phyloP scores from a whole-genome alignment of 805 yeast species.

The Candida lessepsii region DNA sequence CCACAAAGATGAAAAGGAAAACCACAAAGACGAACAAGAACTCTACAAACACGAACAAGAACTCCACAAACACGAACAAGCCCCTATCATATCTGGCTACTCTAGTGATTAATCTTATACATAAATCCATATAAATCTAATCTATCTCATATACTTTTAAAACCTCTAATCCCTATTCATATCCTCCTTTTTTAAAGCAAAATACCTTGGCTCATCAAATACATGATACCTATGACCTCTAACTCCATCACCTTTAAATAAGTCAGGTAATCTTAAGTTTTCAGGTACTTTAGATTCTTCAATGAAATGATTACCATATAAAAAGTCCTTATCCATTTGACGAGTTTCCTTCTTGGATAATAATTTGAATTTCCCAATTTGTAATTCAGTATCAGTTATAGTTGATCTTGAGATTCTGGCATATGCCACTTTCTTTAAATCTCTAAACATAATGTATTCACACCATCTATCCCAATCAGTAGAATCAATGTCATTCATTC shows the following conservation, averaged over 20 bases:
- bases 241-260: slow-evolving; percentile 86
- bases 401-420: slow-evolving; percentile 92
- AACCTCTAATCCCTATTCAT: not conserved
- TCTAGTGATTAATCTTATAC: slow-evolving; percentile 1
- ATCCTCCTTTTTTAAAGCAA: slow-evolving; percentile 26
- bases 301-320: slow-evolving; percentile 57
- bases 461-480: slow-evolving; percentile 98
- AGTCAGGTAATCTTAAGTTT: slow-evolving; percentile 70
- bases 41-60: not conserved
- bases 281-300: slow-evolving; percentile 56
- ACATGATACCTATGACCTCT: slow-evolving; percentile 94
- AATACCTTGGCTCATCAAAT: slow-evolving; percentile 90
- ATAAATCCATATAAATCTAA: too few species aligned
- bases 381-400: slow-evolving; percentile 95
- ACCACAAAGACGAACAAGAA: not conserved
- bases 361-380: slow-evolving; percentile 86
- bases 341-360: slow-evolving; percentile 36
- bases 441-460: slow-evolving; percentile 88
- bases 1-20: not conserved
- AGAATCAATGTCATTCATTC: slow-evolving; percentile 93
- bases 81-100: not conserved
- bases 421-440: slow-evolving; percentile 83
- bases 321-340: slow-evolving; percentile 32
- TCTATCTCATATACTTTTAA: too few species aligned
- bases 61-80: not conserved